These are phyloP conservation scores for Dicorynia guianensis DNA, from an alignment of 306 rosid species.

Conservation along the genomic window DNA sequence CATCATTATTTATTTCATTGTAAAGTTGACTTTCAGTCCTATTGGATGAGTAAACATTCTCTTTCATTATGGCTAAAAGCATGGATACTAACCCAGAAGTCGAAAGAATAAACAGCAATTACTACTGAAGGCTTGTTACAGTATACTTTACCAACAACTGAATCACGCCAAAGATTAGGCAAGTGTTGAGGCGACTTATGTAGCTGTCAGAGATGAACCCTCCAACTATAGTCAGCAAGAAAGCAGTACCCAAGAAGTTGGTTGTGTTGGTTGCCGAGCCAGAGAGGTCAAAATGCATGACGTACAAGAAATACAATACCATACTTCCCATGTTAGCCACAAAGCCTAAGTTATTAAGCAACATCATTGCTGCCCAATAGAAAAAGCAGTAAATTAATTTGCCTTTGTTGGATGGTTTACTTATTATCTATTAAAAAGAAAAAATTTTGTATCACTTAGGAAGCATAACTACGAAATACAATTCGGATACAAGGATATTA, in stretches of 20 bases:
- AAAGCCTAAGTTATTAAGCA: slow-evolving; percentile 61
- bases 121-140: not conserved
- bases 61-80: too few species aligned
- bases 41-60: too few species aligned
- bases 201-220: slow-evolving; percentile 70
- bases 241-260: slow-evolving; percentile 57
- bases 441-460: not conserved
- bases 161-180: slow-evolving; percentile 56
- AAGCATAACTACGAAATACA: too few species aligned
- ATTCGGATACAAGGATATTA: too few species aligned
- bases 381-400: not conserved
- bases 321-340: slow-evolving; percentile 69
- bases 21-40: not conserved
- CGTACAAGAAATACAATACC: slow-evolving; percentile 55
- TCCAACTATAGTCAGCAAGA: slow-evolving; percentile 60
- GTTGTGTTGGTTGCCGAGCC: slow-evolving; percentile 62
- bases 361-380: slow-evolving; percentile 47
- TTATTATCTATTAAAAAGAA: not conserved
- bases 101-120: too few species aligned
- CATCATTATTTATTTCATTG: not conserved
- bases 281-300: slow-evolving; percentile 52
- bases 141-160: slow-evolving; percentile 53
- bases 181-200: slow-evolving; percentile 61
- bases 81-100: too few species aligned
- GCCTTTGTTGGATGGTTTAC: not conserved